Evolutionary conservation across 345 rosid species (phyloP).

Genomic region (Syzygium aromaticum): DNA sequence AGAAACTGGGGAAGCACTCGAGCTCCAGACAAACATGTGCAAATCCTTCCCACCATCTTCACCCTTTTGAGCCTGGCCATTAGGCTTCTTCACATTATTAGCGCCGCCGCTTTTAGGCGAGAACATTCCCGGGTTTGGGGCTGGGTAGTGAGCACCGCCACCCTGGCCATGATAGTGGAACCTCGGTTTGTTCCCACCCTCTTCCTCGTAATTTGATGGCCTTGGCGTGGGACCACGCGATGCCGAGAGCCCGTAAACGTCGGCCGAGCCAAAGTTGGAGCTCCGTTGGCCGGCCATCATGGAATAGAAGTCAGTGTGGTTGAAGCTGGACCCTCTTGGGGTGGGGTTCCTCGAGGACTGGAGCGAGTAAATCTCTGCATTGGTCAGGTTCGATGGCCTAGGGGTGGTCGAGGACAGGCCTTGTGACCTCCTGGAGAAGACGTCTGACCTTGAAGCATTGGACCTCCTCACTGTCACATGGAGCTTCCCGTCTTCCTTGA

Average conservation of each 20-base stretch:
- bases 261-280: conserved; percentile 72
- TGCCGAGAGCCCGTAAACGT: conserved; percentile 26
- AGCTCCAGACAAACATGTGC: conserved; percentile 98
- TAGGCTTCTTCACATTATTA: conserved; percentile 17
- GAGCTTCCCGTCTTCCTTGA: conserved; percentile 59
- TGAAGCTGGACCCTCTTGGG: conserved; percentile 58
- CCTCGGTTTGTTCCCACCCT: conserved; percentile 37
- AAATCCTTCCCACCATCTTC: conserved; percentile 67
- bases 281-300: conserved; percentile 57
- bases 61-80: conserved; percentile 20
- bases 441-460: conserved; percentile 61
- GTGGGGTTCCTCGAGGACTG: conserved; percentile 16
- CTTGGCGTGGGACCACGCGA: conserved; percentile 81
- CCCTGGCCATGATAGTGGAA: conserved; percentile 33
- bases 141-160: conserved; percentile 71
- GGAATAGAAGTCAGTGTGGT: conserved; percentile 56
- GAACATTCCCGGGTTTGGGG: conserved; percentile 93
- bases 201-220: conserved; percentile 85
- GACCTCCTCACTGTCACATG: conserved; percentile 67
- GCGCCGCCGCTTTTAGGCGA: conserved; percentile 25
- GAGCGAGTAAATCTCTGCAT: conserved; percentile 17
- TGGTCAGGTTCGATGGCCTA: conserved; percentile 65
- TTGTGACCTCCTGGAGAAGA: conserved; percentile 50
- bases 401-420: conserved; percentile 52
- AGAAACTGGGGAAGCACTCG: conserved; percentile 91